Base-by-base conservation (phyloP, 2,329 filamentous ascomycete species). In the Pseudocercospora cruenta region DNA sequence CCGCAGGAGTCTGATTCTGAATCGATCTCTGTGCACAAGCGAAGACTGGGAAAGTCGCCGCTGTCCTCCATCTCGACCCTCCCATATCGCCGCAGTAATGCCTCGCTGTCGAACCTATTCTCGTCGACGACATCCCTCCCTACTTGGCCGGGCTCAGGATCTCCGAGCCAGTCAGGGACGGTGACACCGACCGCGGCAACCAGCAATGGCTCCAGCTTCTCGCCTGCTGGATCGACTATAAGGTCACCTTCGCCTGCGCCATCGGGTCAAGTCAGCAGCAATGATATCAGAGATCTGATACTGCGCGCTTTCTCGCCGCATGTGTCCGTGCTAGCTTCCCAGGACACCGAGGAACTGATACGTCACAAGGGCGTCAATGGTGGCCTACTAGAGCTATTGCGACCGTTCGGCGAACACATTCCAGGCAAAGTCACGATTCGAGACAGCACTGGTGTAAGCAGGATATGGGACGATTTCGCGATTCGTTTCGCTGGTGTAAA, bases 361-460 rank as follows among this genome's bases (percentile, higher is more conserved):
- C 85, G 84, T 66, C 89, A 91, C 69, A 99, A 99, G 80, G 96
- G 96, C 0, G 92, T 98, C 71, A 83, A 87, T 45, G 86, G 88
- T 53, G 94, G 94, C 0, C 84, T 99, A 58, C 90, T 93, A 83
- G 91, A 96, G 78, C 82, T 99, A 24, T 81, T 99, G 63, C 85
- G 94, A 59, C 94, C 95, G 0, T 99, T 96, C 81, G 95, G 95
- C 31, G 95, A 99, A 80, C 87, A 85, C 16, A 86, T 98, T 0
- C 87, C 90, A 58, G 95, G 95, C 31, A 96, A 95, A 75, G 90
- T 99, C 60, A 91, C 91, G 3, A 90, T 98, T 63, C 85, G 95
- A 73, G 95, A 99, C 79, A 97, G 94, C 76, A 89, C 92, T 71
- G 94, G 95, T 8, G 87, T 90, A 51, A 94, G 93, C 76, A 88